Base-by-base conservation (phyloP, 2,329 filamentous ascomycete species). In the Cordyceps tenuipes region DNA sequence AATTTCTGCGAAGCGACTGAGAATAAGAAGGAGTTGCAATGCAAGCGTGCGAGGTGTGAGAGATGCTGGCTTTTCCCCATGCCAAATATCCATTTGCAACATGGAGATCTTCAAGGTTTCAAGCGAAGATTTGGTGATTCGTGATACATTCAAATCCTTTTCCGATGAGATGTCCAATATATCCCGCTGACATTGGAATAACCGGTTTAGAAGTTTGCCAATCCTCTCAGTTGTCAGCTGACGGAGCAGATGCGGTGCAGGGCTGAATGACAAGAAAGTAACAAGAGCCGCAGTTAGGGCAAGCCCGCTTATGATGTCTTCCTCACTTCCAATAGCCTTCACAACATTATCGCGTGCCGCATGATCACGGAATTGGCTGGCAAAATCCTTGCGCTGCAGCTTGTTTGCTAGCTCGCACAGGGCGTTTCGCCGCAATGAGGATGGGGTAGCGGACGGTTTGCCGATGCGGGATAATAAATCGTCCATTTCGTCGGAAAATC, bases 331-430 rank as follows among this genome's bases (percentile, higher is more conserved):
- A 10, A 89, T 76, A 47, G 82, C 81, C 49, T 82, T 78, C 57
- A 91, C 82, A 17, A 97, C 77, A 34, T 82, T 82, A 58, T 85
- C 81, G 63, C 90, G 88, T 60, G 88, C 83, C 7, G 85, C 84
- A 64, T 90, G 86, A 63, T 91, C 86, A 21, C 88, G 80, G 66
- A 96, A 91, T 63, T 89, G 86, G 19, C 79, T 77, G 31, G 83
- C 76, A 66, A 89, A 91, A 0, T 77, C 77, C 66, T 85, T 85
- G 54, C 86, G 76, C 53, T 81, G 79, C 47, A 87, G 75, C 66
- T 83, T 85, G 49, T 79, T 76, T 1, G 80, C 80, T 47, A 88
- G 70, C 63, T 88, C 84, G 5, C 87, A 71, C 47, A 88, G 72
- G 1, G 82, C 83, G 57, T 80, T 79, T 57, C 84, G 77, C 63